These are phyloP conservation scores for Microdochium nivale DNA, from an alignment of 2,329 filamentous ascomycete species.

Conservation along the genomic window DNA sequence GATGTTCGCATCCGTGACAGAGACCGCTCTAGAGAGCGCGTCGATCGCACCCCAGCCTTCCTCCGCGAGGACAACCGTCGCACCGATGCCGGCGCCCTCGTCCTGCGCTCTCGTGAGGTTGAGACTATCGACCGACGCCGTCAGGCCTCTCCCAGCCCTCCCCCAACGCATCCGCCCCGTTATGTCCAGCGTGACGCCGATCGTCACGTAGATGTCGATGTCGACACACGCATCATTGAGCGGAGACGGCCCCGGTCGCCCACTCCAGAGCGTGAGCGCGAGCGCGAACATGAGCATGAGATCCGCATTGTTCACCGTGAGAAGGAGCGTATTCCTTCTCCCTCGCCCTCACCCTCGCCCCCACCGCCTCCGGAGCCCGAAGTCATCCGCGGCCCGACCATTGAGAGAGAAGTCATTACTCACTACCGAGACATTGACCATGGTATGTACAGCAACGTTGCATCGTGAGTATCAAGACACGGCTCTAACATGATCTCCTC, in stretches of 20 bases:
- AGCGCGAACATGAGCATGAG: constrained; percentile 16
- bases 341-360: constrained; percentile 37
- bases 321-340: constrained; percentile 32
- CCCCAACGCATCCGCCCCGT: constrained; percentile 28
- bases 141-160: constrained; percentile 33
- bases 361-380: constrained; percentile 52
- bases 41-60: constrained; percentile 37
- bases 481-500: constrained; percentile 6
- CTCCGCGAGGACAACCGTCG: constrained; percentile 40
- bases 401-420: constrained; percentile 83
- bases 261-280: constrained; percentile 31
- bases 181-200: constrained; percentile 31
- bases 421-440: constrained; percentile 84
- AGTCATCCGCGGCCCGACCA: constrained; percentile 66
- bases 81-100: constrained; percentile 39
- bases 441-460: constrained; percentile 41
- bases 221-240: constrained; percentile 16
- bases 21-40: constrained; percentile 26
- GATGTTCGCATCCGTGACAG: constrained; percentile 33
- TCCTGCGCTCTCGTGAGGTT: constrained; percentile 45
- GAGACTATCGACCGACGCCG: constrained; percentile 42
- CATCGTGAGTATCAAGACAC: constrained; percentile 1
- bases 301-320: constrained; percentile 37
- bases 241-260: constrained; percentile 22
- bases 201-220: constrained; percentile 12